phyloP scores from a whole-genome alignment of 306 rosid genomes.

The Quillaja saponaria region DNA sequence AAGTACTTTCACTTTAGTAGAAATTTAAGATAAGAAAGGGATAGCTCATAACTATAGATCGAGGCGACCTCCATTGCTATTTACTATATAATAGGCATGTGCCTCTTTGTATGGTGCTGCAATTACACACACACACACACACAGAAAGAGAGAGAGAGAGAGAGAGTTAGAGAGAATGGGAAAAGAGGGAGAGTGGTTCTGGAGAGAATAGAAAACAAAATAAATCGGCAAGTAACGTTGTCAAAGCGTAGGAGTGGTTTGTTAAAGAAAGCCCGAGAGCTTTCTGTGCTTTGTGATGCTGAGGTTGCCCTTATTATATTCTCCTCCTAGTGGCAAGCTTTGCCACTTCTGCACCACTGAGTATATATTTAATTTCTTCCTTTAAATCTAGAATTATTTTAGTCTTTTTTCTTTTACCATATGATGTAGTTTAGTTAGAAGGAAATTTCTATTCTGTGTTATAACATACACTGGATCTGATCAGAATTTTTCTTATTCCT shows the following conservation, averaged over 20 bases:
- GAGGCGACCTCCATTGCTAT: too few relatives aligned
- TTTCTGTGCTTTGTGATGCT: constrained; percentile 79
- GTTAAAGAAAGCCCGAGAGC: constrained; percentile 83
- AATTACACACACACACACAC: too few relatives aligned
- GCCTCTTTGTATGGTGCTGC: too few relatives aligned
- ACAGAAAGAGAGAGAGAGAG: background rate
- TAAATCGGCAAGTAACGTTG: constrained; percentile 79
- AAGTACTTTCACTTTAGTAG: too few relatives aligned
- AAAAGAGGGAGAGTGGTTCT: constrained; percentile 72
- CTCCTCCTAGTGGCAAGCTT: constrained; percentile 79
- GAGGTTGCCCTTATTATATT: constrained; percentile 74
- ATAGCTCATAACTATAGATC: too few relatives aligned
- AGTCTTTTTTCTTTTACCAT: background rate
- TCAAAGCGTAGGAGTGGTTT: constrained; percentile 76
- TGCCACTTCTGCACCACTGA: constrained; percentile 70
- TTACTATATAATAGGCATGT: too few relatives aligned
- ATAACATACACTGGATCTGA: too few relatives aligned
- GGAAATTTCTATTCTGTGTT: too few relatives aligned
- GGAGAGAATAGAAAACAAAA: constrained; percentile 88
- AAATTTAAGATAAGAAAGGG: too few relatives aligned
- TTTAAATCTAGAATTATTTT: too few relatives aligned
- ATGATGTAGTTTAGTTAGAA: too few relatives aligned
- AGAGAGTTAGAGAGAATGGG: background rate
- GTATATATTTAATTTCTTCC: constrained; percentile 18
- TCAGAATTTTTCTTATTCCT: too few relatives aligned